phyloP scores from a whole-genome alignment of 192 early-diverging fungal genomes.

The Coemansia javaensis region DNA sequence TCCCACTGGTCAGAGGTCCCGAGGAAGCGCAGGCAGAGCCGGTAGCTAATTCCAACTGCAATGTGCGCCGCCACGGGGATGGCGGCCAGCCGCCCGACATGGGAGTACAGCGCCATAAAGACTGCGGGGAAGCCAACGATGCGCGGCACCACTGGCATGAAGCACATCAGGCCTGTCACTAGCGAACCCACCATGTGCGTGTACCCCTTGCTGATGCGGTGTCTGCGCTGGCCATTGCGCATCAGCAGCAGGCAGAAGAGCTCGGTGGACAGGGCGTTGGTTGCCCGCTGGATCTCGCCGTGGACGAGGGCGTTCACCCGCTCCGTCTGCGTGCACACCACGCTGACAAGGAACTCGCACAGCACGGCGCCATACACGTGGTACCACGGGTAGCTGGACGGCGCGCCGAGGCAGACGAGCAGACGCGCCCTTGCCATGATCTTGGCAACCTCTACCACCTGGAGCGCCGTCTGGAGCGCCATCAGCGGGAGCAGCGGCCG shows the following conservation, averaged over 20 bases:
- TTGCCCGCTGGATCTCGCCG: not conserved
- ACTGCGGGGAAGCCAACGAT: not conserved
- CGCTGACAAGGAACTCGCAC: not conserved
- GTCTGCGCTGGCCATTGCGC: slow-evolving; percentile 2
- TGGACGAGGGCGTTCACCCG: not conserved
- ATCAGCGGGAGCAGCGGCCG: slow-evolving; percentile 20
- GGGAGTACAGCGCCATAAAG: slow-evolving; percentile 12
- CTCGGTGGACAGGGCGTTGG: slow-evolving; percentile 9
- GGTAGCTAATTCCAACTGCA: not conserved
- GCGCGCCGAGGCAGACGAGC: slow-evolving; percentile 10
- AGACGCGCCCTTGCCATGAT: slow-evolving; percentile 3
- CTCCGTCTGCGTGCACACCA: not conserved
- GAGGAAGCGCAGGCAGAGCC: not conserved
- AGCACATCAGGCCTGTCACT: not conserved
- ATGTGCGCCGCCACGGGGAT: slow-evolving; percentile 14
- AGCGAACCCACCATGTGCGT: not conserved
- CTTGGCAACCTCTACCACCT: not conserved
- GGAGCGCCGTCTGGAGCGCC: slow-evolving; percentile 1
- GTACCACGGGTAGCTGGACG: slow-evolving; percentile 11
- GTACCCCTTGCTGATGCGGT: not conserved
- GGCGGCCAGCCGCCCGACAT: slow-evolving; percentile 20
- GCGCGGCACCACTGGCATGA: not conserved
- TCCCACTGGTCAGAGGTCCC: slow-evolving; percentile 7
- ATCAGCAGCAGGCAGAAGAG: slow-evolving; percentile 23
- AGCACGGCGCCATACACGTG: slow-evolving; percentile 6